A percentile compares a stretch with the other conserved stretches of the same genome.
phyloP scores from a whole-genome alignment of 2,329 filamentous ascomycete species.

The Colletotrichum echinochloae region DNA sequence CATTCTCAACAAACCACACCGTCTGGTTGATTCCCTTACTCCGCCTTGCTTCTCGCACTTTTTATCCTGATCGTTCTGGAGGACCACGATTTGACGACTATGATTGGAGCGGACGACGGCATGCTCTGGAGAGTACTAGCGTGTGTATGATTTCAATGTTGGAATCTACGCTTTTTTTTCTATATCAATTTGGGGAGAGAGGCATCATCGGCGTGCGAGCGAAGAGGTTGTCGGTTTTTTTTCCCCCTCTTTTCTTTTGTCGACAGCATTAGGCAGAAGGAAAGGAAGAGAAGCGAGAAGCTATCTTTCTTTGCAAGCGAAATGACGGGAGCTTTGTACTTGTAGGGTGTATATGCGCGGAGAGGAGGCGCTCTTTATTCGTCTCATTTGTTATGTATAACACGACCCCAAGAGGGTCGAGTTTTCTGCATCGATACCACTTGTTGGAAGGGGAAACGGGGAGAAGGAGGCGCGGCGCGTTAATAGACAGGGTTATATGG shows the following conservation, averaged over 20 bases:
- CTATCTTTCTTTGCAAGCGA: constrained; percentile 11
- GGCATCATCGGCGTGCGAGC: not conserved
- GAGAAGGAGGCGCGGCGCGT: constrained; percentile 19
- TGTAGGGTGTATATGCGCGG: not conserved
- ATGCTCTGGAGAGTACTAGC: not conserved
- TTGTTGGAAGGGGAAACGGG: not conserved
- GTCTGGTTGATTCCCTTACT: not conserved
- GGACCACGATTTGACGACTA: constrained; percentile 29
- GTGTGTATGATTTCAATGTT: not conserved
- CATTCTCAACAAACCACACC: not conserved
- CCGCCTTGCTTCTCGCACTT: not conserved
- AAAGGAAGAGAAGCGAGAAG: not conserved
- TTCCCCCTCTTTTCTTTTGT: not conserved
- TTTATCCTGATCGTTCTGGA: constrained; percentile 23
- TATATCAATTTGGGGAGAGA: not conserved
- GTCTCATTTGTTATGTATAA: constrained; percentile 15
- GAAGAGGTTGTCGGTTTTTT: not conserved
- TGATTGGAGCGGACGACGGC: constrained; percentile 21
- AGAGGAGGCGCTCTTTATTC: not conserved
- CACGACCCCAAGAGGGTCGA: constrained; percentile 24
- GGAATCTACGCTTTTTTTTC: not conserved
- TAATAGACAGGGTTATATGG: not conserved
- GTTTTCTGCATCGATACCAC: constrained; percentile 31
- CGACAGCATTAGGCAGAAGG: not conserved
- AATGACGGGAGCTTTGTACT: not conserved